Conservation (phyloP, 176 grass and related monocot species). For the Avena eriantha region DNA sequence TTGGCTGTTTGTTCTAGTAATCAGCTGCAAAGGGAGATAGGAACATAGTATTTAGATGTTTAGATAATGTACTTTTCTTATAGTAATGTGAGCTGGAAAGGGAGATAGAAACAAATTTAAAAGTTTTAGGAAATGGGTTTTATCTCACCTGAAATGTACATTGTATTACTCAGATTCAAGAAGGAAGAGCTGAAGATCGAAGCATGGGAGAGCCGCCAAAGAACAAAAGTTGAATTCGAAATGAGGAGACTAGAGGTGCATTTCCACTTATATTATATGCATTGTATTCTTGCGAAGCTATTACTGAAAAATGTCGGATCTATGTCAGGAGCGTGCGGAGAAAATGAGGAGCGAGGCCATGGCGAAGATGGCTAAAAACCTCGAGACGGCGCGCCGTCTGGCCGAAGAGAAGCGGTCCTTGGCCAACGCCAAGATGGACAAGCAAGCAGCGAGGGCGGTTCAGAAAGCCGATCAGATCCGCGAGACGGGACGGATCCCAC, state of each 20-base stretch:
- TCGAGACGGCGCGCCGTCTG: conserved; percentile 47
- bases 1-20: neutral
- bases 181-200: conserved; percentile 92
- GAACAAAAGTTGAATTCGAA: conserved; percentile 74
- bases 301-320: neutral
- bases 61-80: neutral
- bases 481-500: conserved; percentile 71
- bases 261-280: neutral
- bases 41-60: neutral
- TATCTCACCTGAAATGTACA: conserved; percentile 4
- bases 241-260: conserved; percentile 82
- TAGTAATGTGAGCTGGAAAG: conserved; percentile 13
- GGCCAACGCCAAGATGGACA: conserved; percentile 72
- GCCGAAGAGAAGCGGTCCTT: conserved; percentile 75
- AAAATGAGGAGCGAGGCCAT: conserved; percentile 67
- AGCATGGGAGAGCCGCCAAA: conserved; percentile 74
- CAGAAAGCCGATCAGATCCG: conserved; percentile 73
- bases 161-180: conserved; percentile 65
- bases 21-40: conserved; percentile 21
- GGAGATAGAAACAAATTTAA: neutral
- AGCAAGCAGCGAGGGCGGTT: conserved; percentile 57
- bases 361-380: conserved; percentile 75
- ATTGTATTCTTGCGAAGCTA: neutral
- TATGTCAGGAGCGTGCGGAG: conserved; percentile 66
- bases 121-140: neutral